Conservation (phyloP, 441 rosid genomes). For the Adansonia rubrostipa region DNA sequence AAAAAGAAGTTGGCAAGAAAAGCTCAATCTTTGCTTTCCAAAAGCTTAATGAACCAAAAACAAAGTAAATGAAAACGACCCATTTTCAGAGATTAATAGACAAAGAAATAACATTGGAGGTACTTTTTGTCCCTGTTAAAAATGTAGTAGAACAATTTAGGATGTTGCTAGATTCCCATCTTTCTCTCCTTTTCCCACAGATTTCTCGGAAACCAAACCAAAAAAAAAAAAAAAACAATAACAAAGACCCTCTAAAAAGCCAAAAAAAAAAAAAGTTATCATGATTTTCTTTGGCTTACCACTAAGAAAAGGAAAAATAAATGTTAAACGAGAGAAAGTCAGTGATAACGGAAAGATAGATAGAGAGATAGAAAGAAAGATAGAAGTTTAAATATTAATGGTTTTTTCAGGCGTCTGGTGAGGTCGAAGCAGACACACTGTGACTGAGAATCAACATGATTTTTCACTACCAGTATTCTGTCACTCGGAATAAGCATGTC, state of each 20-base stretch:
- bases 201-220: conserved; percentile 29
- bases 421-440: conserved; percentile 44
- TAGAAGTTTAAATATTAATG: not conserved
- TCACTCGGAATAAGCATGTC: conserved; percentile 39
- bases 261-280: not conserved
- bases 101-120: not conserved
- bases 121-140: not conserved
- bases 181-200: conserved; percentile 13
- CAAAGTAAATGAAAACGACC: conserved; percentile 2
- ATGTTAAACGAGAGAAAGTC: not conserved
- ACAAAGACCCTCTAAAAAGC: conserved; percentile 10
- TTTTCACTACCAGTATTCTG: conserved; percentile 32
- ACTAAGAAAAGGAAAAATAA: conserved; percentile 29
- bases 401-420: conserved; percentile 29
- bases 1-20: not conserved
- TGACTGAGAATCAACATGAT: conserved; percentile 56
- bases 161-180: conserved; percentile 23
- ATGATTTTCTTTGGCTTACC: conserved; percentile 37
- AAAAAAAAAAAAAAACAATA: conserved; percentile 15
- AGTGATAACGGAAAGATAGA: not conserved
- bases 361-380: not conserved
- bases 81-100: conserved; percentile 20
- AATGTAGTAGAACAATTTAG: conserved; percentile 3
- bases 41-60: conserved; percentile 1
- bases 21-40: not conserved